phyloP scores from a whole-genome alignment of 345 rosid species.

The Erysimum cheiranthoides region DNA sequence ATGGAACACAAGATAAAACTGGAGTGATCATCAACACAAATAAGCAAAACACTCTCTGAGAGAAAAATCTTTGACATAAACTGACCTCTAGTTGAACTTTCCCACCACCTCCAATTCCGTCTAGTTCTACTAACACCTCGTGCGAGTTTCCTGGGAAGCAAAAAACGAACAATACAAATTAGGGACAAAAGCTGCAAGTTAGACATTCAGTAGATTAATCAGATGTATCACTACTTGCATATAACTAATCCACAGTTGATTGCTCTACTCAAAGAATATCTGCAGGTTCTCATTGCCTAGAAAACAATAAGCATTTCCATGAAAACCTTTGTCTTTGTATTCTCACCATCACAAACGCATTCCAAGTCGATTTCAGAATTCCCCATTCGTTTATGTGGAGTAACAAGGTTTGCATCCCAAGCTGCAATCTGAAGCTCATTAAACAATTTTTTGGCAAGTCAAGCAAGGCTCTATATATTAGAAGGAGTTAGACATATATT shows the following conservation, averaged over 20 bases:
- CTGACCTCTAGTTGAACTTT: constrained; percentile 85
- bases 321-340: neutral
- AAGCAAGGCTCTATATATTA: constrained; percentile 11
- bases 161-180: neutral
- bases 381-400: constrained; percentile 98
- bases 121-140: constrained; percentile 76
- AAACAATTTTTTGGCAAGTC: constrained; percentile 22
- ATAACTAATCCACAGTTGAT: constrained; percentile 17
- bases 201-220: constrained; percentile 4
- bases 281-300: constrained; percentile 15
- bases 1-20: neutral
- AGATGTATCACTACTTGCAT: constrained; percentile 15
- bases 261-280: constrained; percentile 8
- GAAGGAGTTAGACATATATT: constrained; percentile 16
- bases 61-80: constrained; percentile 6
- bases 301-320: neutral
- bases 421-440: constrained; percentile 76
- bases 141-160: constrained; percentile 66
- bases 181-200: constrained; percentile 11
- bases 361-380: constrained; percentile 69
- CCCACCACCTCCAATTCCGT: constrained; percentile 98
- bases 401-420: constrained; percentile 98
- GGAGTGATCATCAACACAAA: neutral
- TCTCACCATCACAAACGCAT: constrained; percentile 77
- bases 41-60: neutral